A percentile compares a stretch with the other conserved stretches of the same genome.
phyloP scores from a whole-genome alignment of 768 basidiomycete genomes.

The Pleurotus eryngii region DNA sequence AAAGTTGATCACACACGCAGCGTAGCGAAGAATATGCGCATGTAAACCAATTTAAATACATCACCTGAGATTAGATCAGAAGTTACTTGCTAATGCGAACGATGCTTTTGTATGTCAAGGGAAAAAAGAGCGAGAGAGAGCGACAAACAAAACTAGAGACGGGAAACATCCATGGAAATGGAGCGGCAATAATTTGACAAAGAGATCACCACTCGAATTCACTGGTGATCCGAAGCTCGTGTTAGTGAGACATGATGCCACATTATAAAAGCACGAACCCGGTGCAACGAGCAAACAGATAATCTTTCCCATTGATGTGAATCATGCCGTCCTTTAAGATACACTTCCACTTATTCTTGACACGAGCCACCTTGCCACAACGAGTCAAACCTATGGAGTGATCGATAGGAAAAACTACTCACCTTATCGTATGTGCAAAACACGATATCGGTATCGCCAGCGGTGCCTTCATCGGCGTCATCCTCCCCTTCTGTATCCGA shows the following conservation, averaged over 20 bases:
- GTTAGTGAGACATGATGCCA: neutral
- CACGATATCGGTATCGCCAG: constrained; percentile 84
- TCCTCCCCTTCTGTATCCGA: constrained; percentile 86
- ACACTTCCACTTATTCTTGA: constrained; percentile 99
- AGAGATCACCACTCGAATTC: constrained; percentile 43
- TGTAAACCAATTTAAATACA: too few species aligned
- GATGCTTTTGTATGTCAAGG: neutral
- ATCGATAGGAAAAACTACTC: constrained; percentile 11
- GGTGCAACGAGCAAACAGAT: constrained; percentile 94
- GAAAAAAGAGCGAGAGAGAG: neutral
- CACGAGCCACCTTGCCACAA: constrained; percentile 79
- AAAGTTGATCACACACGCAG: too few species aligned
- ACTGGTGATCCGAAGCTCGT: constrained; percentile 11
- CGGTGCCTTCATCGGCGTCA: constrained; percentile 73
- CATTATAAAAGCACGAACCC: constrained; percentile 57
- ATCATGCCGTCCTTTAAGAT: constrained; percentile 97
- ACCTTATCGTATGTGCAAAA: constrained; percentile 99
- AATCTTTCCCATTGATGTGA: constrained; percentile 94
- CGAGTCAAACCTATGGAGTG: neutral
- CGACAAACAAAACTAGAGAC: neutral
- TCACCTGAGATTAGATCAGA: neutral
- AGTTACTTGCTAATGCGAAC: neutral
- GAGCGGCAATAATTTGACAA: neutral
- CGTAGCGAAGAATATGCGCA: too few species aligned
- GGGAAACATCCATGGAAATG: too few species aligned